Conservation (phyloP, 129 eudicot species). For the Artemisia annua region DNA sequence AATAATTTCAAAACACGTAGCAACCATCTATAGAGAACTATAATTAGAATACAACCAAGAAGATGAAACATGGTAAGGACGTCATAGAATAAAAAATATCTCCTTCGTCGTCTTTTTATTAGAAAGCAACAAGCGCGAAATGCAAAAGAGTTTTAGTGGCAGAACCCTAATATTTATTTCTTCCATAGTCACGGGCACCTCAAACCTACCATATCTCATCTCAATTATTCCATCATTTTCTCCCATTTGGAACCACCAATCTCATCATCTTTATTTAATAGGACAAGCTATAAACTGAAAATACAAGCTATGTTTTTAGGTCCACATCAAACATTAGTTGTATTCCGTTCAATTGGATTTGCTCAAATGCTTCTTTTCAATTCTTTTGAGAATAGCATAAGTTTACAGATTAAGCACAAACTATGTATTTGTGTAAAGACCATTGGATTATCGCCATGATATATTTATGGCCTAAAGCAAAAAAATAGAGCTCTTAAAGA, state of each 20-base stretch:
- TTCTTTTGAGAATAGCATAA: no score
- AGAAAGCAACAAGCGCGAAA: conserved; percentile 32
- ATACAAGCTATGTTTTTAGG: conserved; percentile 23
- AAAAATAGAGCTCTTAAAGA: no score
- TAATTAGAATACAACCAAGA: conserved; percentile 22
- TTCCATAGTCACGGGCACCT: conserved; percentile 34
- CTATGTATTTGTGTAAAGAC: no score
- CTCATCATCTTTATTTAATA: conserved; percentile 24
- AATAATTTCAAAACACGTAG: no score
- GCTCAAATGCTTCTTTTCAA: no score
- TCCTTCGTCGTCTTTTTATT: conserved; percentile 6
- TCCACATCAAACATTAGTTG: not conserved
- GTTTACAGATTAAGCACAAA: no score
- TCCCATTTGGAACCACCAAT: conserved; percentile 25
- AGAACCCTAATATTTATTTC: conserved; percentile 11
- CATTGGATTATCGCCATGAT: no score
- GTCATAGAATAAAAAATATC: conserved; percentile 6
- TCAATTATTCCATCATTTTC: conserved; percentile 31
- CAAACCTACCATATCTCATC: conserved; percentile 29
- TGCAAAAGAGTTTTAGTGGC: conserved; percentile 15
- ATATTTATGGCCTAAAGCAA: no score
- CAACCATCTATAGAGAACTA: not conserved
- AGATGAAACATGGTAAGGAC: conserved; percentile 16
- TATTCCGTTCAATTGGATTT: no score
- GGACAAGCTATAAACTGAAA: conserved; percentile 19